Evolutionary conservation across 129 eudicot species (phyloP), one percentile per base, ranked within the genome.

Genomic region (Tanacetum coccineum): DNA sequence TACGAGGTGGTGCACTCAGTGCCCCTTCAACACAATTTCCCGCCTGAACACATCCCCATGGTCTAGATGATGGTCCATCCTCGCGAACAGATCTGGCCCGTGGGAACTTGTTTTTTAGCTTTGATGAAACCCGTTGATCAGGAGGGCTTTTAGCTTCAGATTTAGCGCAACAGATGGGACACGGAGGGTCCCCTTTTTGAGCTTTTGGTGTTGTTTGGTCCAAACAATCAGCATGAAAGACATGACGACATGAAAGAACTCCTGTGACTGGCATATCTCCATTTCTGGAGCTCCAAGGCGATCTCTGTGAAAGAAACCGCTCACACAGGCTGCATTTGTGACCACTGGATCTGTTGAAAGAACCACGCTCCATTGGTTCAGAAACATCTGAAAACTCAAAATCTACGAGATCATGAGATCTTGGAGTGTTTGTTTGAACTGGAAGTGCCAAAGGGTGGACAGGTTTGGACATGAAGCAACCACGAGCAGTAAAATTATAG

Each of bases 201-300:
- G 82, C 20, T 82, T 87, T 90, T 28, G 93, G 95, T 45, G 96
- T 91, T 0, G 82, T 81, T 51, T 87, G 97, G 55, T 91, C 97
- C 83, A 87, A 71, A 73, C 97, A 91, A 72, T 91, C 97, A 28
- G 93, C 96, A 67, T 91, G 97, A 78, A 87, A 91, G 3, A 87
- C 88, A 63, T 90, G 97, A n/a, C 79, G 81, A 66, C 95, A 87
- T 2, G 95, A 87, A 57, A 90, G 95, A 51, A 90, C 92, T 57
- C 95, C 95, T 15, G 95, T 73, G 62, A 79, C 86, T 11, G 97
- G 97, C 89, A 84, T 80, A 70, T 90, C 97, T 44, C 89, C 92
- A 28, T 85, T 84, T 76, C 84, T 76, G 32, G 89, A 84, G 42
- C 95, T 76, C 91, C 92, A 90, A 9, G 97, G 97, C 1, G 97